Percentiles rank a stretch among this genome's conserved stretches.
These are phyloP conservation scores for Ustilago crameri DNA, from an alignment of 1,284 basidiomycete species.

Conservation along the genomic window DNA sequence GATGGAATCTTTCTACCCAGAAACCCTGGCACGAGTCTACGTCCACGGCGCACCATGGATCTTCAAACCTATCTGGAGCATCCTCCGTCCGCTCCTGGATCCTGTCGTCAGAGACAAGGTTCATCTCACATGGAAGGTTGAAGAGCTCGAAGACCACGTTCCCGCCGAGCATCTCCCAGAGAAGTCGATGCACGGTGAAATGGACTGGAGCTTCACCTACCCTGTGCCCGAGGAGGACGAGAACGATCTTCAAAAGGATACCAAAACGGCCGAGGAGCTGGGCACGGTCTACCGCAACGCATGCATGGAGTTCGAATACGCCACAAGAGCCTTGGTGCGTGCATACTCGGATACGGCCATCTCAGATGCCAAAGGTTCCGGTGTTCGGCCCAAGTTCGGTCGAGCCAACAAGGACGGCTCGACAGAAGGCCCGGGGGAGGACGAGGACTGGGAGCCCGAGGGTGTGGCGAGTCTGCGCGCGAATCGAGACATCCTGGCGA, in stretches of 20 bases:
- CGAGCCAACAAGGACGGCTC: slow-evolving; percentile 15
- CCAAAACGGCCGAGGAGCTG: slow-evolving; percentile 25
- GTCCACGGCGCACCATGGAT: slow-evolving; percentile 65
- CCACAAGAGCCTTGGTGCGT: slow-evolving; percentile 49
- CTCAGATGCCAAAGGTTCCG: slow-evolving; percentile 23
- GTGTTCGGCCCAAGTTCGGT: slow-evolving; percentile 27
- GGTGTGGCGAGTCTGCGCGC: slow-evolving; percentile 47
- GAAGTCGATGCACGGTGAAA: slow-evolving; percentile 47
- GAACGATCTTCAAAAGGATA: slow-evolving; percentile 55
- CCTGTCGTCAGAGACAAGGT: slow-evolving; percentile 64
- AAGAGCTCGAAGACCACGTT: slow-evolving; percentile 56
- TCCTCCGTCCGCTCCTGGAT: slow-evolving; percentile 59
- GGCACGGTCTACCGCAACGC: slow-evolving; percentile 31
- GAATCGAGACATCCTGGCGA: slow-evolving; percentile 60
- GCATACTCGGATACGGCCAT: slow-evolving; percentile 38
- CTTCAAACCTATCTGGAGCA: slow-evolving; percentile 64
- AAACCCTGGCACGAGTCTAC: slow-evolving; percentile 59
- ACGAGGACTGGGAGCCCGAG: slow-evolving; percentile 47
- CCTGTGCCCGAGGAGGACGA: slow-evolving; percentile 50
- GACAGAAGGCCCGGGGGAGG: slow-evolving; percentile 16
- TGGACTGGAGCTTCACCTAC: slow-evolving; percentile 55
- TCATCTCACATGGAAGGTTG: slow-evolving; percentile 53
- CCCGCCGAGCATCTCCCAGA: slow-evolving; percentile 53
- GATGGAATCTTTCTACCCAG: slow-evolving; percentile 62
- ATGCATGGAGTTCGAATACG: slow-evolving; percentile 54